Percentiles rank a stretch among this genome's conserved stretches.
phyloP scores from a whole-genome alignment of 768 basidiomycete species.

The Xerocomellus amylosporus region DNA sequence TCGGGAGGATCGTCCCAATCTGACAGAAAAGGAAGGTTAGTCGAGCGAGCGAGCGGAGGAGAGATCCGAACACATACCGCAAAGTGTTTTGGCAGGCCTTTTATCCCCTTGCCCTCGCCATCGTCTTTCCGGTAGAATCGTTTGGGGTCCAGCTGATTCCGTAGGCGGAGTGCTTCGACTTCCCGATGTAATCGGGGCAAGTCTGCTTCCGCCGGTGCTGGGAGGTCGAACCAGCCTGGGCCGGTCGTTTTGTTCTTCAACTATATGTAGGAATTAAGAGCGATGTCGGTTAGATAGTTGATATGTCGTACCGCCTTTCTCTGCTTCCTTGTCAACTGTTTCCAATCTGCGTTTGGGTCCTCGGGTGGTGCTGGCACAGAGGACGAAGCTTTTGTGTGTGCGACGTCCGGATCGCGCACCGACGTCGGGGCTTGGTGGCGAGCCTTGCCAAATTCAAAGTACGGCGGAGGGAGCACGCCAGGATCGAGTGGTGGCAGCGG shows the following conservation, averaged over 20 bases:
- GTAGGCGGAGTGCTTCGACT: conserved; percentile 81
- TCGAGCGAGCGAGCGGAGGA: neutral
- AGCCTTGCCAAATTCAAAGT: conserved; percentile 53
- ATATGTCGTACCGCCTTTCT: conserved; percentile 58
- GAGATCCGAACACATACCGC: conserved; percentile 54
- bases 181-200: conserved; percentile 78
- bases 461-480: conserved; percentile 58
- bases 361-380: conserved; percentile 59
- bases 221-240: conserved; percentile 83
- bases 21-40: conserved; percentile 30
- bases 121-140: conserved; percentile 87
- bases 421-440: conserved; percentile 43
- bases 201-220: conserved; percentile 77
- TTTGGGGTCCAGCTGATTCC: conserved; percentile 89
- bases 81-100: conserved; percentile 84
- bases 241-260: conserved; percentile 71
- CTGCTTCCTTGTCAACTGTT: conserved; percentile 68
- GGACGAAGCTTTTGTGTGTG: conserved; percentile 50
- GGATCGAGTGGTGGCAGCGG: conserved; percentile 65
- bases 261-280: conserved; percentile 35
- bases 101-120: conserved; percentile 80
- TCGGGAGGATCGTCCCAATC: conserved; percentile 78
- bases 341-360: conserved; percentile 61
- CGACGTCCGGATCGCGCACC: conserved; percentile 61
- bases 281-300: neutral